Evolutionary conservation across 257 asterid species (phyloP), one percentile per base, ranked within the genome.

Genomic region (Fraxinus quadrangulata): DNA sequence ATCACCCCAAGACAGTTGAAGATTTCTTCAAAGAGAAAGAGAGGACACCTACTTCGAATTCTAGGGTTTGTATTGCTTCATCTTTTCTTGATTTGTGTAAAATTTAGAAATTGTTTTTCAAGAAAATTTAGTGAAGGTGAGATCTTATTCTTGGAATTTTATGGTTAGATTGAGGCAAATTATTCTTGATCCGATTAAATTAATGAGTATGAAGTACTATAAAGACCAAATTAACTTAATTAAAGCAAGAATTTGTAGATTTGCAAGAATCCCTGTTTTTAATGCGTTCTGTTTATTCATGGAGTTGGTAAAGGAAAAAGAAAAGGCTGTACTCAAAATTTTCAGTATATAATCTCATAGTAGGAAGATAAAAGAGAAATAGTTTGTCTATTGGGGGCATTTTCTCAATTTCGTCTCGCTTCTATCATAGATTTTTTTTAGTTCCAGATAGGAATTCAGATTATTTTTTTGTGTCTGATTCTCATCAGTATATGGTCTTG

Each of bases 1-100:
- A 90, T 75, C 99, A 95, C 83, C 96, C 98, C 4, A 93, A 85
- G 90, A 85, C 87, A 0, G 89, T 84, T 77, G 97, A 91, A 59
- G 99, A 93, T 79, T 93, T 89, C 87, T 83, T 75, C 17, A 87
- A 77, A 28, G 85, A 78, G 72, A 86, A 77, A 42, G 79, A 78
- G 82, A 79, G 37, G 80, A 83, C 90, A 4, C 90, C 88, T 2
- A 34, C 81, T 40, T 86, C 93, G 6, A 81, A 71, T 75, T 84
- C 86, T 5, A 90, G 88, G 97, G 97, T 92, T 66, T 81, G 34
- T 79, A 59, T 65, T 70, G 40, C 70, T 69, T 67, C 72, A 26
- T 24, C 36, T 36, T 1, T 47, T 39, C 67, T 73, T 42, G 36
- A 54, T 78, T 76, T 70, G 13, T 51, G 21, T 67, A 11, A 40